phyloP scores from a whole-genome alignment of 2,329 filamentous ascomycete species.

The Blumeria graminis region DNA sequence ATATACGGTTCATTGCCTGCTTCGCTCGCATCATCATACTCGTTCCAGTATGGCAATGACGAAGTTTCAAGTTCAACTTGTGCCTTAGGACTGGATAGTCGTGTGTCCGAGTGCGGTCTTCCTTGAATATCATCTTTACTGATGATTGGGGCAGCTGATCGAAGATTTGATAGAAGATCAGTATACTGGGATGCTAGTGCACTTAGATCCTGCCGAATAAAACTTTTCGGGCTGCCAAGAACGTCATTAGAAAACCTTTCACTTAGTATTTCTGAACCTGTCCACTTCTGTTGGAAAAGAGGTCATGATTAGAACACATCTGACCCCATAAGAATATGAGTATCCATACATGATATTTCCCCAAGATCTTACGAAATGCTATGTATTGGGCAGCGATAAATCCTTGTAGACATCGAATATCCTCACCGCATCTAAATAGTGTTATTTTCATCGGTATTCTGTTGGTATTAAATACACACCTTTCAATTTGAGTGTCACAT shows the following conservation, averaged over 20 bases:
- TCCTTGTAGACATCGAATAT: slow-evolving; percentile 43
- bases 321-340: background rate
- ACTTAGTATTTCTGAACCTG: slow-evolving; percentile 40
- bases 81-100: slow-evolving; percentile 2
- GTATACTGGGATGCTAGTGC: slow-evolving; percentile 26
- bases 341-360: slow-evolving; percentile 47
- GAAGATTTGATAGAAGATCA: slow-evolving; percentile 24
- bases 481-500: slow-evolving; percentile 12
- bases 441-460: slow-evolving; percentile 3
- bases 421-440: slow-evolving; percentile 33
- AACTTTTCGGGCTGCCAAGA: slow-evolving; percentile 41
- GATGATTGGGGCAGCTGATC: slow-evolving; percentile 16
- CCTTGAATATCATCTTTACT: slow-evolving; percentile 2
- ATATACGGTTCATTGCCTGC: slow-evolving; percentile 34
- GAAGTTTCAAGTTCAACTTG: slow-evolving; percentile 2
- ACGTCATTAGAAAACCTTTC: slow-evolving; percentile 42
- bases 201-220: slow-evolving; percentile 41
- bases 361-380: slow-evolving; percentile 61
- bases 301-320: slow-evolving; percentile 1
- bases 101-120: slow-evolving; percentile 6
- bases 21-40: slow-evolving; percentile 65
- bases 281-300: slow-evolving; percentile 42
- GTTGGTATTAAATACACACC: slow-evolving; percentile 5
- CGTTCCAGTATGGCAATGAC: slow-evolving; percentile 46
- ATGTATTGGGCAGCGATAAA: slow-evolving; percentile 52